Base-by-base conservation (phyloP, 768 basidiomycete species). In the Mrakia frigida region DNA sequence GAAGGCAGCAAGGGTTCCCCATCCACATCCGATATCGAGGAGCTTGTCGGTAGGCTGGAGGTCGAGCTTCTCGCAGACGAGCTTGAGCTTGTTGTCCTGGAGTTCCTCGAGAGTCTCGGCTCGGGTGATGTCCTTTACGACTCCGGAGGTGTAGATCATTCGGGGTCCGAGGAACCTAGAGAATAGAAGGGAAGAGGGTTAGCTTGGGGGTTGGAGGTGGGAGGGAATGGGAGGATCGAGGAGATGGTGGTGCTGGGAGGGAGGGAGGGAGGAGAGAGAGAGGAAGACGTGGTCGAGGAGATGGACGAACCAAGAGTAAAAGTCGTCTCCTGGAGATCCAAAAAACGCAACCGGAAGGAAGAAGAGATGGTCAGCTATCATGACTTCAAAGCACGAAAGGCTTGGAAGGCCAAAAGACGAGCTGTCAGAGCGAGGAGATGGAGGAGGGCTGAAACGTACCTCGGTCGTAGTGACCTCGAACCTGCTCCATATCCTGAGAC, bases 131-230 rank as follows among this genome's bases (percentile, higher is more conserved):
- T 91, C 89, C 35, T 85, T 85, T 74, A 98, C 87, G 72, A 99
- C 87, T 79, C 97, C 97, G 37, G 92, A 95, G 16, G 97, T 99
- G 84, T 98, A 99, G 82, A 99, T 89, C 96, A 97, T 97, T 78
- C 93, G 91, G 7, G 92, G 91, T 14, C 94, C 94, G 60, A 97
- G 87, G 88, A 96, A 96, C 92, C 91, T 91, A 78, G 28, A 63
- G 70, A 69, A 74, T 21, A 76, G 25, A 37, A 52, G 28, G 10
- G 0, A 37, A 25, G 53, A 70, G 28, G 25, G n/a, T 68, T n/a
- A 41, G 65, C 33, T 5, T 9, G 39, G n/a, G 68, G 11, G 50
- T n/a, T 21, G 11, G n/a, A n/a, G n/a, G n/a, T n/a, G n/a, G 10
- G 23, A 33, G 23, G 31, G 1, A 18, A n/a, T n/a, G 59, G 33